Percentiles rank a stretch among this genome's conserved stretches.
phyloP scores from a whole-genome alignment of 768 basidiomycete species.

The Aureoboletus auriporus region DNA sequence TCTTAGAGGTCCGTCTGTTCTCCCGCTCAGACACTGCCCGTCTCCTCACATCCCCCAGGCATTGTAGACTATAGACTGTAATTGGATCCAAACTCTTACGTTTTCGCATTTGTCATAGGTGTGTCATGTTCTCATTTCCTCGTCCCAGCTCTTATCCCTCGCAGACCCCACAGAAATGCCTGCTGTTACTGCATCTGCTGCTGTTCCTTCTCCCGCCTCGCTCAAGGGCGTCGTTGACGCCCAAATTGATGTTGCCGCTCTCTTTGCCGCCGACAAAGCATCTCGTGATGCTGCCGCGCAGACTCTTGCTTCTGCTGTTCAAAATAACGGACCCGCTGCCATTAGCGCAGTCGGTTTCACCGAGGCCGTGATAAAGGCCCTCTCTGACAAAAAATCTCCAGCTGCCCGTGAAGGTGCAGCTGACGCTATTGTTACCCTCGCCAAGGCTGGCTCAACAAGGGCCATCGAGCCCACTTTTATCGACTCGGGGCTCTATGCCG shows the following conservation, averaged over 20 bases:
- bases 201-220: conserved; percentile 58
- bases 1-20: conserved; percentile 30
- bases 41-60: conserved; percentile 26
- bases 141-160: neutral
- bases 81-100: conserved; percentile 45
- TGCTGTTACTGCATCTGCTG: conserved; percentile 66
- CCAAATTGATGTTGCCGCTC: conserved; percentile 66
- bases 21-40: neutral
- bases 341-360: conserved; percentile 67
- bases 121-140: conserved; percentile 10
- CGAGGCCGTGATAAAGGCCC: conserved; percentile 76
- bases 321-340: conserved; percentile 82
- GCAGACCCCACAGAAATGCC: conserved; percentile 73
- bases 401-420: conserved; percentile 89
- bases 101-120: conserved; percentile 41
- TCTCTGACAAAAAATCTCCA: conserved; percentile 93
- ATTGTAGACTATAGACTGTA: conserved; percentile 38
- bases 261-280: conserved; percentile 85
- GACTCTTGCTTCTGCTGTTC: conserved; percentile 64
- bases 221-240: conserved; percentile 69
- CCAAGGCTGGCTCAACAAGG: conserved; percentile 66
- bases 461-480: conserved; percentile 89
- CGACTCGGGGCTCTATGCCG: conserved; percentile 79
- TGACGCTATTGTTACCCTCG: conserved; percentile 60
- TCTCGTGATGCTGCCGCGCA: conserved; percentile 68